These are phyloP conservation scores for Parachlorella kessleri DNA, from an alignment of 139 green algal species.

Conservation along the genomic window DNA sequence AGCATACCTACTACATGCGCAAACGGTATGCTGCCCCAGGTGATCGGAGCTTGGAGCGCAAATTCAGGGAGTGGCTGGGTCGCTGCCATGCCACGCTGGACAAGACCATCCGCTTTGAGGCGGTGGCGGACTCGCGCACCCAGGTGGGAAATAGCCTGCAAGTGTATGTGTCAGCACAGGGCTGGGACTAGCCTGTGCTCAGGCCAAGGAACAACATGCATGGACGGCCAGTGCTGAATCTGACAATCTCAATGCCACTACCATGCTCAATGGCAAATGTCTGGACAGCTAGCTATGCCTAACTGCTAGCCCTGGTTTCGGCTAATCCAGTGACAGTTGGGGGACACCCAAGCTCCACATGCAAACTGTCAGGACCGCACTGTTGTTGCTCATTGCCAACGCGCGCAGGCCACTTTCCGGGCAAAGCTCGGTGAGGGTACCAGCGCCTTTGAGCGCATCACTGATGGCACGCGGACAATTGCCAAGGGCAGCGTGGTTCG, in stretches of 20 bases:
- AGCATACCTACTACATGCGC: slow-evolving; percentile 68
- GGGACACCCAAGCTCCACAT: too few species aligned
- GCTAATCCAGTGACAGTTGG: too few species aligned
- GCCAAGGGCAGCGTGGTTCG: slow-evolving; percentile 58
- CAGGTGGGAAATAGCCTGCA: too few species aligned
- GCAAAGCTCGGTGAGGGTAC: slow-evolving; percentile 46
- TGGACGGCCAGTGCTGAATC: too few species aligned
- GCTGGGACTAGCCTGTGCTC: too few species aligned
- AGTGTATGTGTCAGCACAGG: too few species aligned
- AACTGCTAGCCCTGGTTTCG: too few species aligned
- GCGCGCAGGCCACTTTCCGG: slow-evolving; percentile 41
- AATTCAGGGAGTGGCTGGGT: slow-evolving; percentile 70
- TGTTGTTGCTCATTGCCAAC: not conserved
- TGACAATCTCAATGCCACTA: too few species aligned
- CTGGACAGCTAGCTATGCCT: too few species aligned
- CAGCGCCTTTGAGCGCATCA: slow-evolving; percentile 66
- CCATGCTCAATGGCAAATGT: too few species aligned
- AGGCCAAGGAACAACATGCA: too few species aligned
- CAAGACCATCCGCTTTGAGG: slow-evolving; percentile 62
- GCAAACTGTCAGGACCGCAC: too few species aligned
- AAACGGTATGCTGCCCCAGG: slow-evolving; percentile 51
- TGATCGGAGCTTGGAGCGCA: slow-evolving; percentile 55
- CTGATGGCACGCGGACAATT: slow-evolving; percentile 43
- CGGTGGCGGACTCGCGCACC: slow-evolving; percentile 31
- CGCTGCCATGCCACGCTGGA: slow-evolving; percentile 73